phyloP scores from a whole-genome alignment of 495 filamentous ascomycete genomes.

The Aspergillus heteromorphus region DNA sequence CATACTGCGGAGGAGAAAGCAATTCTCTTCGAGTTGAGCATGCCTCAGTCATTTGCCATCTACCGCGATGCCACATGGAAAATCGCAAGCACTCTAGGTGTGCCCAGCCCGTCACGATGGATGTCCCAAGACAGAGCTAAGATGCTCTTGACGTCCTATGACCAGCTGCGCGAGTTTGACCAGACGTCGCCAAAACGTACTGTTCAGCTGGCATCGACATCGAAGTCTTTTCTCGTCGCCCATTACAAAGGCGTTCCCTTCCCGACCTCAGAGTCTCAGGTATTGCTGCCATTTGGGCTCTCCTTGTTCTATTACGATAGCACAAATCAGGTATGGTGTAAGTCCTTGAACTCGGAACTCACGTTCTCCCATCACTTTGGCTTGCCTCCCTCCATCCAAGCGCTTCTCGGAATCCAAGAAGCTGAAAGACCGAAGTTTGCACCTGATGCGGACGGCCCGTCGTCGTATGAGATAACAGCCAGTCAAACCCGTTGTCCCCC shows the following conservation, averaged over 20 bases:
- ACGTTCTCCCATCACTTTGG: background rate
- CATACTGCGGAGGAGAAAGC: slow-evolving; percentile 20
- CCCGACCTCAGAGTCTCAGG: background rate
- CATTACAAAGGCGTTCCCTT: background rate
- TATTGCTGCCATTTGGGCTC: background rate
- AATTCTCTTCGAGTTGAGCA: slow-evolving; percentile 50
- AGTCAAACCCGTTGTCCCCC: slow-evolving; percentile 35
- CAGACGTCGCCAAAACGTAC: too few relatives aligned
- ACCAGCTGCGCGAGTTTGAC: background rate
- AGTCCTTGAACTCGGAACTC: background rate
- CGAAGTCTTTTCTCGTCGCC: background rate
- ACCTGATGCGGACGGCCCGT: background rate
- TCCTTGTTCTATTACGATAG: background rate
- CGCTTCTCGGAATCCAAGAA: background rate
- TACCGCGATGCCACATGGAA: slow-evolving; percentile 49
- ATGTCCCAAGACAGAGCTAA: background rate
- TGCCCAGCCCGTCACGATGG: slow-evolving; percentile 8
- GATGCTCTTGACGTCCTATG: background rate
- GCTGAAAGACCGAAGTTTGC: background rate
- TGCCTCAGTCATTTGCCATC: slow-evolving; percentile 34
- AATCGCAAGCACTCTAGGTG: slow-evolving; percentile 31
- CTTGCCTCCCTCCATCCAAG: background rate
- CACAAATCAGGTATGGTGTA: background rate
- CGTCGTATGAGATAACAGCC: slow-evolving; percentile 34
- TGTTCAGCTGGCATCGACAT: background rate